These are phyloP conservation scores for Elaeis oleifera DNA, from an alignment of 202 grass and related monocot genomes.

Conservation along the genomic window DNA sequence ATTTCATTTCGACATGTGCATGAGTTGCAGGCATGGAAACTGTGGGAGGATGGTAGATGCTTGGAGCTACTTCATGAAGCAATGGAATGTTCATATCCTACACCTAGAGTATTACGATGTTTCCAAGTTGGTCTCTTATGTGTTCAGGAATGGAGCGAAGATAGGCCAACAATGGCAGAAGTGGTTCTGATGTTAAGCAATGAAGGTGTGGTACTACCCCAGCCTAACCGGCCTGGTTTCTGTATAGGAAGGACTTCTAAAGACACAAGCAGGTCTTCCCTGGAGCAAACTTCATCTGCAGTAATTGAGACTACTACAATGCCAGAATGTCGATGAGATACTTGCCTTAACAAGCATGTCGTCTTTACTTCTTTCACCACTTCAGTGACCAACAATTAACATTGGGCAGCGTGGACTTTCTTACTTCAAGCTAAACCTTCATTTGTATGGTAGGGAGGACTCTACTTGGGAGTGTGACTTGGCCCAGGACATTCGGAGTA, in stretches of 20 bases:
- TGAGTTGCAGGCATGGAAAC: conserved; percentile 45
- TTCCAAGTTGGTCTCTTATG: conserved; percentile 75
- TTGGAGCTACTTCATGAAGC: conserved; percentile 38
- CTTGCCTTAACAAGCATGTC: no score
- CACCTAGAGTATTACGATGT: conserved; percentile 41
- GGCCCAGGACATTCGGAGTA: no score
- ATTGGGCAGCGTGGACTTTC: no score
- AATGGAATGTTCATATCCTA: conserved; percentile 12
- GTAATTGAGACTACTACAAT: conserved; percentile 25
- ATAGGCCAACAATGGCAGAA: conserved; percentile 60
- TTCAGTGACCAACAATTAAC: no score
- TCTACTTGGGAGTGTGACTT: no score
- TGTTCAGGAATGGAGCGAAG: conserved; percentile 61
- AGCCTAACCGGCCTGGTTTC: conserved; percentile 54
- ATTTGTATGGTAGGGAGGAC: no score
- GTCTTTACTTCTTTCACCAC: no score
- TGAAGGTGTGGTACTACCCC: conserved; percentile 26
- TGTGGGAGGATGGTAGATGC: conserved; percentile 61
- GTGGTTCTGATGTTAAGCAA: conserved; percentile 62
- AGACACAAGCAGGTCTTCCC: conserved; percentile 1
- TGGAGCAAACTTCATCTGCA: not conserved
- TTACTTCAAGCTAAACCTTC: no score
- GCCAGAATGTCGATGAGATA: not conserved
- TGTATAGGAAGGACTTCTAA: conserved; percentile 22
- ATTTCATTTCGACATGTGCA: not conserved